Conservation (phyloP, 805 yeast genomes). For the Cyberlindnera xishuangbannaensis region DNA sequence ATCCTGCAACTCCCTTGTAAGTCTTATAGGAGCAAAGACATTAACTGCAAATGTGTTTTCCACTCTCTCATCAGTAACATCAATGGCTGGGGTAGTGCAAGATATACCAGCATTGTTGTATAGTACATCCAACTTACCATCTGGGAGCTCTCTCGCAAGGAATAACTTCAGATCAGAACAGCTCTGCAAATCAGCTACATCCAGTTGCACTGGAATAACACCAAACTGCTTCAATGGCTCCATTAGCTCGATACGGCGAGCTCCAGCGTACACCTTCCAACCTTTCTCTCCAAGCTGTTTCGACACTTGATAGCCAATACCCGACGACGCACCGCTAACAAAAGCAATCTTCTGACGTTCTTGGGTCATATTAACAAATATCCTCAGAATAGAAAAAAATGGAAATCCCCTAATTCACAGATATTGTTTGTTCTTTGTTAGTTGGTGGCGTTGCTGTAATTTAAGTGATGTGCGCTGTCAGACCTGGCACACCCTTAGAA, state of each 20-base stretch:
- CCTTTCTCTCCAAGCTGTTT: constrained; percentile 46
- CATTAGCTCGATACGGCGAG: constrained; percentile 62
- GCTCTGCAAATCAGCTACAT: constrained; percentile 49
- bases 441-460: too few relatives aligned
- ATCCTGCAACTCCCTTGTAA: constrained; percentile 52
- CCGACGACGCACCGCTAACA: constrained; percentile 53
- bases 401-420: too few relatives aligned
- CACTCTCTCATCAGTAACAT: constrained; percentile 50
- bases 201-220: constrained; percentile 45
- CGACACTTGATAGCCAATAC: constrained; percentile 47
- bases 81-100: constrained; percentile 66
- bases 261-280: constrained; percentile 64
- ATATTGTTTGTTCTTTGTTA: too few relatives aligned
- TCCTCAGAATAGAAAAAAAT: too few relatives aligned
- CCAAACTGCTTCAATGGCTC: constrained; percentile 36
- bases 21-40: constrained; percentile 62
- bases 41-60: constrained; percentile 56
- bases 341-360: constrained; percentile 30
- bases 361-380: background rate
- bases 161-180: constrained; percentile 38
- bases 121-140: constrained; percentile 49
- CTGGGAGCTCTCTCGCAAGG: constrained; percentile 35
- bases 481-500: too few relatives aligned
- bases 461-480: too few relatives aligned
- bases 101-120: constrained; percentile 77